Base-by-base conservation (phyloP, 2,329 filamentous ascomycete species). In the Ophiostoma quercus region DNA sequence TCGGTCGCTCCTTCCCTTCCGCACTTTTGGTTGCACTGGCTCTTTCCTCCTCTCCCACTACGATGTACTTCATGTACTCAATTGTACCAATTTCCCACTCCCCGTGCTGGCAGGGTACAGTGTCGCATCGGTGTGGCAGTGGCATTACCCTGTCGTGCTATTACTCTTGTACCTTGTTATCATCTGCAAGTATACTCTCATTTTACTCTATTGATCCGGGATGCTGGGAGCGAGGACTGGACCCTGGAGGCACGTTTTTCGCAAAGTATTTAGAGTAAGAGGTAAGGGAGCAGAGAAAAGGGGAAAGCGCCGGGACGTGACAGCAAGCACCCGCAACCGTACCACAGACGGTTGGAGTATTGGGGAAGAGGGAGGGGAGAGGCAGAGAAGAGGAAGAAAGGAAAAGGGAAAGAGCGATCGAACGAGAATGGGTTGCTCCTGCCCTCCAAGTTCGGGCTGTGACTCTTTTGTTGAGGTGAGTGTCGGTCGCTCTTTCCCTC, bases 291-390 rank as follows among this genome's bases (percentile, higher is more conserved):
- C 11, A 57, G 51, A 57, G 51, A 57, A 57, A 25, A 57, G n/a
- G 51, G 51, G 51, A 57, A 57, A 57, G 51, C 51, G 22, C 51
- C 51, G 51, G 51, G 51, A 57, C 51, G 22, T 57, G 22, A 3
- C 9, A 57, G 22, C 22, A 57, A 57, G 51, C 51, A 57, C 51
- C 51, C 51, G 51, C 51, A 57, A 57, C 51, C 43, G 43, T 43
- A 39, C 41, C 47, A 22, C n/a, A 25, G n/a, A 25, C 47, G 47
- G 8, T 54, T 29, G 25, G 25, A 29, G 34, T 8, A 34, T 34
- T 34, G 34, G 34, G 51, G 25, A 57, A 57, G 16, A 47, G 22
- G n/a, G 51, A 57, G 51, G 29, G 51, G n/a, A 54, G n/a, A 12
- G 12, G 25, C 1, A 14, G n/a, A 2, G 12, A 41, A 41, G 47